phyloP scores from a whole-genome alignment of 352 stramenopile species.

The Globisporangium takayamanum region DNA sequence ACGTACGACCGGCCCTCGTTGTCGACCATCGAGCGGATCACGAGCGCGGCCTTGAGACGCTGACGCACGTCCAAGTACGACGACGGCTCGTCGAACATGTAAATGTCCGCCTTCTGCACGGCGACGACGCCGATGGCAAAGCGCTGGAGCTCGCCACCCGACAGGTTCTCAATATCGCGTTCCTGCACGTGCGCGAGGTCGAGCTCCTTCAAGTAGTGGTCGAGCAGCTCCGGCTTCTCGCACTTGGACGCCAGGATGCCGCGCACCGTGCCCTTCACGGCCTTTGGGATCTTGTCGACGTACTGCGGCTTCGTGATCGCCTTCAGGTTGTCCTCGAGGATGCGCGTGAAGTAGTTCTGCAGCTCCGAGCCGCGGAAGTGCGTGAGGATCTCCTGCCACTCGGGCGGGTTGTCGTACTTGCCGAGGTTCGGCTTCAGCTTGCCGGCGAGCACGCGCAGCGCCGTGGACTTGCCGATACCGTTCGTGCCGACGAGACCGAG shows the following conservation, averaged over 20 bases:
- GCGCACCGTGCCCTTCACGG: constrained; percentile 92
- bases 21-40: constrained; percentile 97
- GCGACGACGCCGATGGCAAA: constrained; percentile 97
- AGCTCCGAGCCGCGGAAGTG: constrained; percentile 97
- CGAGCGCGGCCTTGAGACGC: constrained; percentile 95
- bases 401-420: constrained; percentile 93
- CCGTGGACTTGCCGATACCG: constrained; percentile 99
- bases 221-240: constrained; percentile 74
- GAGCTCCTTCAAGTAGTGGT: constrained; percentile 87
- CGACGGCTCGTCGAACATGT: constrained; percentile 99
- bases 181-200: constrained; percentile 97
- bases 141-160: constrained; percentile 98
- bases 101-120: constrained; percentile 96
- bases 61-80: constrained; percentile 99
- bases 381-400: constrained; percentile 99
- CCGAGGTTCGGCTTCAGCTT: constrained; percentile 99
- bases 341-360: constrained; percentile 99
- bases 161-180: constrained; percentile 94
- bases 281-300: constrained; percentile 98
- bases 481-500: constrained; percentile 99
- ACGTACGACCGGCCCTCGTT: constrained; percentile 90
- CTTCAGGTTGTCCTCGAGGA: constrained; percentile 99
- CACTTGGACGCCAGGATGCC: constrained; percentile 94
- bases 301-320: constrained; percentile 99
- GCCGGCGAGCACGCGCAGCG: constrained; percentile 98